Conservation (phyloP, 768 basidiomycete species). For the Lentinula guzmanii region DNA sequence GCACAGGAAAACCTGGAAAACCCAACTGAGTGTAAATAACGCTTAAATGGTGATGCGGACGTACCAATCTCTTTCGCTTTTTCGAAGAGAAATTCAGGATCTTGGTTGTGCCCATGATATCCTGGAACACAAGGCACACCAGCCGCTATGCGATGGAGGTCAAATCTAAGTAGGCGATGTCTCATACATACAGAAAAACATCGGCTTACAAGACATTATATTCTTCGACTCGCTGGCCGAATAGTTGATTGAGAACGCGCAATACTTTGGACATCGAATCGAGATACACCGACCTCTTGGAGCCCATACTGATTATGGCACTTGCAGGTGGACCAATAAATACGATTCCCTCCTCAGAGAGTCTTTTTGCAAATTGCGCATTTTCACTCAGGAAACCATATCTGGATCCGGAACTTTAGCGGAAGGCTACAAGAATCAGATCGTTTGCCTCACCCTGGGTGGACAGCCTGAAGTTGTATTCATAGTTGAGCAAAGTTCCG, state of each 20-base stretch:
- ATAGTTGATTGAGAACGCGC: background rate
- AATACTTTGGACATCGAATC: background rate
- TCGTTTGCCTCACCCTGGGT: constrained; percentile 63
- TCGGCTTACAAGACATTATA: constrained; percentile 71
- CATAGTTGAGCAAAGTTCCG: background rate
- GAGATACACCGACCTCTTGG: constrained; percentile 62
- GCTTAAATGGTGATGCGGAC: background rate
- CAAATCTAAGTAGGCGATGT: constrained; percentile 5
- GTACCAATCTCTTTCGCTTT: constrained; percentile 69
- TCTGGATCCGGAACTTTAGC: constrained; percentile 23
- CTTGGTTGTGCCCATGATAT: constrained; percentile 84
- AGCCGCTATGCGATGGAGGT: constrained; percentile 43
- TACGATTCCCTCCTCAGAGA: constrained; percentile 74
- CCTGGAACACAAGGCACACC: constrained; percentile 93
- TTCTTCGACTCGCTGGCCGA: constrained; percentile 83
- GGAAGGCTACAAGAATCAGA: background rate
- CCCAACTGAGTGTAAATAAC: background rate
- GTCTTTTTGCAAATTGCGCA: constrained; percentile 66
- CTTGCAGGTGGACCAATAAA: constrained; percentile 88
- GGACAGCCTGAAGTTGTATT: constrained; percentile 58
- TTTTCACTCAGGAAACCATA: constrained; percentile 95
- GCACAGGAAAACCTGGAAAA: constrained; percentile 70
- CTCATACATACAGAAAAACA: background rate
- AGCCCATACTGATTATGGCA: constrained; percentile 93
- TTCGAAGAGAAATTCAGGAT: constrained; percentile 58